These are phyloP conservation scores for Euclidium syriacum DNA, from an alignment of 345 rosid species.

Conservation along the genomic window DNA sequence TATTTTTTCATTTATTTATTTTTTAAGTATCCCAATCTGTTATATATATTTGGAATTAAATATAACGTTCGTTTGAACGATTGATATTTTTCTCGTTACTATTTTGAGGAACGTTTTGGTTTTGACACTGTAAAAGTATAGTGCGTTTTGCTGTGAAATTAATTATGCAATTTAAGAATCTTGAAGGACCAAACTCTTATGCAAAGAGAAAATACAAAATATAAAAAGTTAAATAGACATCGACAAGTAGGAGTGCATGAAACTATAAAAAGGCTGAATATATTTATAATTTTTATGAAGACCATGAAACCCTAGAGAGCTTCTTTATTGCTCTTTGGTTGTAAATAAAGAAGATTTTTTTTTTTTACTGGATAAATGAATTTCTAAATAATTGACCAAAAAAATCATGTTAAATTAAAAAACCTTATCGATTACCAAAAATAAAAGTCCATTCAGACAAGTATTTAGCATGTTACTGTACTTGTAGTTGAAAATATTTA, in stretches of 20 bases:
- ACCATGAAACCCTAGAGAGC: conserved; percentile 22
- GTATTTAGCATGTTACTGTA: conserved; percentile 7
- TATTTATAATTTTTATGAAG: not conserved
- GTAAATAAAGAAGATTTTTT: conserved; percentile 1
- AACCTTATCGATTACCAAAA: not conserved
- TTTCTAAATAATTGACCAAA: too few relatives aligned
- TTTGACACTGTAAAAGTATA: not conserved
- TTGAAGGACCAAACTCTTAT: conserved; percentile 16
- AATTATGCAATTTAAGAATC: not conserved
- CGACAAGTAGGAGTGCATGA: not conserved
- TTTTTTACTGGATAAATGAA: too few relatives aligned
- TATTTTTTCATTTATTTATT: too few relatives aligned
- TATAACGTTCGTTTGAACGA: not conserved
- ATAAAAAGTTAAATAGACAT: not conserved
- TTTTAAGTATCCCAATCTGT: too few relatives aligned
- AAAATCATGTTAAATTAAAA: not conserved
- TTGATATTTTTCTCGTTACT: not conserved
- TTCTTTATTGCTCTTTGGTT: conserved; percentile 12
- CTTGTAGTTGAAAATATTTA: not conserved
- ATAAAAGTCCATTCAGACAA: not conserved
- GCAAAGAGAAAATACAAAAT: not conserved
- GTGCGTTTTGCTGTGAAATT: not conserved
- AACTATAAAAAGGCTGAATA: not conserved
- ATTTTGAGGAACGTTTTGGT: not conserved
- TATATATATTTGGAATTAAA: too few relatives aligned